Evolutionary conservation across 768 basidiomycete genomes (phyloP).

Genomic region (Podaxis pistillaris): DNA sequence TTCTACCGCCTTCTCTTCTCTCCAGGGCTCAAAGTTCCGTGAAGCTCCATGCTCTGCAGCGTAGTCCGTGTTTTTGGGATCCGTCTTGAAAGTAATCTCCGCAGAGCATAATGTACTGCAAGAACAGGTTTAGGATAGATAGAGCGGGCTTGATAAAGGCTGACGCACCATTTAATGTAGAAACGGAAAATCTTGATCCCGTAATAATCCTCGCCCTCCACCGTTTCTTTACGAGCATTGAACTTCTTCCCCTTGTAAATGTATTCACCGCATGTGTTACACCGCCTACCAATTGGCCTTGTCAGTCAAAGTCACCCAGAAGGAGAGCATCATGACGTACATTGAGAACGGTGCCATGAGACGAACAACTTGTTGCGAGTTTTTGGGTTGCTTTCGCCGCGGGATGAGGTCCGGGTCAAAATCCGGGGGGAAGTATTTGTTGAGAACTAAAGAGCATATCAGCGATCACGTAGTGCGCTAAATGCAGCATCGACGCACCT

Average conservation of each 20-base stretch:
- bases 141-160: conserved; percentile 10
- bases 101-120: conserved; percentile 89
- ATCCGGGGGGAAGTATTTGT: conserved; percentile 97
- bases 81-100: conserved; percentile 99
- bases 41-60: conserved; percentile 94
- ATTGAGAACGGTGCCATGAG: conserved; percentile 99
- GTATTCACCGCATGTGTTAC: conserved; percentile 96
- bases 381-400: conserved; percentile 84
- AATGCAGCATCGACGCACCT: conserved; percentile 39
- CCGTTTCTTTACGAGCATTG: conserved; percentile 98
- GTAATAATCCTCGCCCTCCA: conserved; percentile 95
- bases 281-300: conserved; percentile 56
- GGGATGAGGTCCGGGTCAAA: conserved; percentile 98
- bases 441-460: conserved; percentile 58
- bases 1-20: conserved; percentile 74
- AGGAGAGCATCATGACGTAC: conserved; percentile 21
- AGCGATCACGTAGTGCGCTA: not conserved
- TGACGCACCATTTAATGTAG: conserved; percentile 82
- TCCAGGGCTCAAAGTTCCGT: conserved; percentile 97
- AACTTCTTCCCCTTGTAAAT: conserved; percentile 99
- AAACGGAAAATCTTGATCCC: conserved; percentile 97
- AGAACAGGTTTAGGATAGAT: not conserved
- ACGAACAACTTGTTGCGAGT: conserved; percentile 96
- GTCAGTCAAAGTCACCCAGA: not conserved
- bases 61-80: conserved; percentile 97